These are phyloP conservation scores for Neohortaea acidophila DNA, from an alignment of 495 filamentous ascomycete genomes.

Conservation along the genomic window DNA sequence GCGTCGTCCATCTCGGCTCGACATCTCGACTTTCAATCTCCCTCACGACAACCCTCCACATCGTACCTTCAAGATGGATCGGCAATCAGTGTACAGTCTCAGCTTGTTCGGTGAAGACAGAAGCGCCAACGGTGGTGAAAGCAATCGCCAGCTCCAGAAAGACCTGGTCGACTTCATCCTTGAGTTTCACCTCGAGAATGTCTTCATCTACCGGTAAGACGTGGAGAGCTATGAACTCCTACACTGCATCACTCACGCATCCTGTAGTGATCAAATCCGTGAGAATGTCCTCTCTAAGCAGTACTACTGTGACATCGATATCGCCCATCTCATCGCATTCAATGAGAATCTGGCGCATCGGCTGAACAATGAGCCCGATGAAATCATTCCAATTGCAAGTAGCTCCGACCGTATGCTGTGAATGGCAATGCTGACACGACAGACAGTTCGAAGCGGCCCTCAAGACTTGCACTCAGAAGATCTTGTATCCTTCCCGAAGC, in stretches of 20 bases:
- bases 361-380: constrained; percentile 76
- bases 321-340: constrained; percentile 89
- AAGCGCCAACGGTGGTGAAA: constrained; percentile 38
- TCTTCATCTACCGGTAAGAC: constrained; percentile 78
- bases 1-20: background rate
- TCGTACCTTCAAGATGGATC: constrained; percentile 78
- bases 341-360: constrained; percentile 92
- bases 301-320: constrained; percentile 93
- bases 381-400: constrained; percentile 76
- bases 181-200: constrained; percentile 88
- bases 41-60: constrained; percentile 1
- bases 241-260: no score
- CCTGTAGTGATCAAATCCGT: constrained; percentile 71
- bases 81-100: constrained; percentile 68
- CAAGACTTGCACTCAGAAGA: constrained; percentile 76
- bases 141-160: constrained; percentile 32
- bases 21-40: constrained; percentile 14
- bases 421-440: background rate
- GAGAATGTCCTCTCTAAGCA: constrained; percentile 92
- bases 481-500: constrained; percentile 66
- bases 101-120: constrained; percentile 55
- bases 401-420: background rate
- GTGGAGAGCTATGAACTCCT: constrained; percentile 8
- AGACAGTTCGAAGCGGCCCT: constrained; percentile 77
- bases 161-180: constrained; percentile 65